A percentile compares a stretch with the other conserved stretches of the same genome.
Conservation (phyloP, 495 filamentous ascomycete species). For the Neurospora sp. region DNA sequence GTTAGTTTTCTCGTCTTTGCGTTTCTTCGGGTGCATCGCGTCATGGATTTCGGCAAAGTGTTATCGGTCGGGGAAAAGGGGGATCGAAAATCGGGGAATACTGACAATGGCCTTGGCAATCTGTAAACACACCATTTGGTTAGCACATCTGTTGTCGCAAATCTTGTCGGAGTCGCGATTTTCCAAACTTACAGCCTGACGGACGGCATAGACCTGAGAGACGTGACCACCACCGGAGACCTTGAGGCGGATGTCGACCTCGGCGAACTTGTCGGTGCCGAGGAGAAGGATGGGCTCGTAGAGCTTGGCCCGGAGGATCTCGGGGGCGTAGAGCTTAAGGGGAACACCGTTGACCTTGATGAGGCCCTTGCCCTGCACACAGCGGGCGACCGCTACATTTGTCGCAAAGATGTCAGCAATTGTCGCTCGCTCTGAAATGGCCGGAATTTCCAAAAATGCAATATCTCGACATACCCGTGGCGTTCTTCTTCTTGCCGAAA, state of each 20-base stretch:
- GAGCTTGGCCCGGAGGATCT: conserved; percentile 92
- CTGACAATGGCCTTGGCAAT: conserved; percentile 64
- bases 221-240: conserved; percentile 95
- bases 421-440: background rate
- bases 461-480: conserved; percentile 21
- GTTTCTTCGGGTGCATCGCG: background rate
- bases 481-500: conserved; percentile 34
- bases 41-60: background rate
- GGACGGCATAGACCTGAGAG: conserved; percentile 96
- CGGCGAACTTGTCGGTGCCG: conserved; percentile 83
- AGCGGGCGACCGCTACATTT: conserved; percentile 26
- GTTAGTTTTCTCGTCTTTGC: background rate
- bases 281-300: conserved; percentile 97
- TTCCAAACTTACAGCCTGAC: conserved; percentile 55
- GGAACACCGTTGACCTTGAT: conserved; percentile 98
- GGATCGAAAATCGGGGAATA: conserved; percentile 1
- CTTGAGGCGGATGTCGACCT: conserved; percentile 89
- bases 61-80: conserved; percentile 1
- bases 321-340: conserved; percentile 82
- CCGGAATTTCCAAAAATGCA: conserved; percentile 1
- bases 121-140: conserved; percentile 9
- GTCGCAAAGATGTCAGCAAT: conserved; percentile 2
- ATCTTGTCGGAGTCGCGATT: background rate
- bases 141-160: conserved; percentile 5
- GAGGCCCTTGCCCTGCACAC: conserved; percentile 50